These are phyloP conservation scores for Lentinula boryana DNA, from an alignment of 768 basidiomycete species.

Conservation along the genomic window DNA sequence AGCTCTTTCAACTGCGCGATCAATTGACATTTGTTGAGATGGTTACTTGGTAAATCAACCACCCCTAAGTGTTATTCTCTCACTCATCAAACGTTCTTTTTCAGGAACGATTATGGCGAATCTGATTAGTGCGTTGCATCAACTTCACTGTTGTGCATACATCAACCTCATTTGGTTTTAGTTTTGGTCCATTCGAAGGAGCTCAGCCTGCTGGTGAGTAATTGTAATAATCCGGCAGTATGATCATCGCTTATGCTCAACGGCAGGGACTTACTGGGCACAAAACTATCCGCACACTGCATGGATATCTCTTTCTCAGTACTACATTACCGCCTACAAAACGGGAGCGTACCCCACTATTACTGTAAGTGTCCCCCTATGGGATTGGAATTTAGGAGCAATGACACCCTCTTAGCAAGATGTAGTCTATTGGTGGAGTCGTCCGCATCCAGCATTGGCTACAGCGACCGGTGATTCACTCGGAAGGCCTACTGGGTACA, in stretches of 20 bases:
- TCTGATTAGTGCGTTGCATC: slow-evolving; percentile 51
- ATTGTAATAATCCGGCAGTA: background rate
- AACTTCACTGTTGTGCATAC: background rate
- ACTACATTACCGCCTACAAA: slow-evolving; percentile 65
- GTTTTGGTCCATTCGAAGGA: slow-evolving; percentile 55
- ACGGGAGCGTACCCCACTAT: slow-evolving; percentile 57
- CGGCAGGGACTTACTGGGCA: slow-evolving; percentile 32
- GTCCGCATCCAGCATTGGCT: slow-evolving; percentile 55
- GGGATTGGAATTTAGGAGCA: background rate
- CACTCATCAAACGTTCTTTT: background rate
- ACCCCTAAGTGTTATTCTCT: background rate
- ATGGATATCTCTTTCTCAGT: slow-evolving; percentile 59
- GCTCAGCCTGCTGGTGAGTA: slow-evolving; percentile 28
- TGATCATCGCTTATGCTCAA: background rate
- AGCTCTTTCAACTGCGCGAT: slow-evolving; percentile 53
- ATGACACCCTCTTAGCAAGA: slow-evolving; percentile 25
- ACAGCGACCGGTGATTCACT: slow-evolving; percentile 35
- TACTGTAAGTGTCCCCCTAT: slow-evolving; percentile 34
- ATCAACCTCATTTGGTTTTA: slow-evolving; percentile 10
- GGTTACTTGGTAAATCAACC: slow-evolving; percentile 49
- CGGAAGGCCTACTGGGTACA: slow-evolving; percentile 41
- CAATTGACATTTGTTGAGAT: slow-evolving; percentile 55
- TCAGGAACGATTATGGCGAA: slow-evolving; percentile 73
- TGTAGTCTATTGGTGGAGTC: slow-evolving; percentile 52
- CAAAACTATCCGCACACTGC: slow-evolving; percentile 40